Base-by-base conservation (phyloP, 768 basidiomycete species). In the Naganishia onofrii region DNA sequence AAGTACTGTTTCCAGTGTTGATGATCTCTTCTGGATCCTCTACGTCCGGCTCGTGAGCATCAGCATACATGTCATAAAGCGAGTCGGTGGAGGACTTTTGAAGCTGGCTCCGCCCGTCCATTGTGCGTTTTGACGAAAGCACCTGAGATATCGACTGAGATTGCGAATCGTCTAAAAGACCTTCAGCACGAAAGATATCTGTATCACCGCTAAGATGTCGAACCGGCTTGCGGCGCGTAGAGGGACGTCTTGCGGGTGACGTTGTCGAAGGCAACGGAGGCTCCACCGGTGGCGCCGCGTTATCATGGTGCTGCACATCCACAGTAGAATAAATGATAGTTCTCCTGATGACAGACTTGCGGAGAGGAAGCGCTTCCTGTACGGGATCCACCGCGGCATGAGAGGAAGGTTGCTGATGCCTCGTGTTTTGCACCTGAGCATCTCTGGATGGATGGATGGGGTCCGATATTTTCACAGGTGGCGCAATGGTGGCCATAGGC, bases 11-110 rank as follows among this genome's bases (percentile, higher is more conserved):
- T 3, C 60, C 60, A 5, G 38, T 63, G 26, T 63, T 46, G 15
- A 63, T 63, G 23, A 63, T 42, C 38, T 63, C 60, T 26, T 63
- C 60, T 29, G 26, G 23, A 4, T 63, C 60, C 26, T 63, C 36
- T 26, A 26, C 21, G n/a, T 63, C 23, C 26, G 23, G 31, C 5
- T 63, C 60, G 12, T n/a, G 36, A 29, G 23, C 38, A 63, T 63
- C 38, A 19, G 60, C 60, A 46, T 63, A 63, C 42, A 63, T 63
- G n/a, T 63, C 60, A n/a, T 63, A 63, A 42, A 63, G 60, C 60
- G 60, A 63, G 23, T 63, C 60, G 38, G 60, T n/a, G 26, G 38
- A n/a, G 13, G 60, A 42, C 15, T 42, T 42, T 44, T 34, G 60
- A 5, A 9, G 60, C 23, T 63, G 60, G 38, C 28, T 42, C 28